Conservation (phyloP, 2,329 filamentous ascomycete genomes). For the Pyrenochaeta sp. region DNA sequence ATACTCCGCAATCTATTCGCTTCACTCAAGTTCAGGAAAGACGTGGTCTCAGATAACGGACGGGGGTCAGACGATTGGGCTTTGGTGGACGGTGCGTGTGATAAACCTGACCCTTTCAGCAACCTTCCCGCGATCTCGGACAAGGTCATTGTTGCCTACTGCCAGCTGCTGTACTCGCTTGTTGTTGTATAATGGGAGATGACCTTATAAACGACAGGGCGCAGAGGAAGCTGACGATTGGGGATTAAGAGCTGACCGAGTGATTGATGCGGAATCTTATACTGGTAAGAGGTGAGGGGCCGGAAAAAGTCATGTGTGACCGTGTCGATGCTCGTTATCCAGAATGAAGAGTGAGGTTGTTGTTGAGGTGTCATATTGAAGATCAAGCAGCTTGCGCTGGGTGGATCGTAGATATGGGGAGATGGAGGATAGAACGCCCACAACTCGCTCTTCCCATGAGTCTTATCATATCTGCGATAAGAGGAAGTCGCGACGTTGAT, state of each 20-base stretch:
- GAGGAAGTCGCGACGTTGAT: too few relatives aligned
- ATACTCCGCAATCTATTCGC: slow-evolving; percentile 15
- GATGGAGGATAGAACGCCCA: too few relatives aligned
- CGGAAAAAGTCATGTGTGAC: slow-evolving; percentile 50
- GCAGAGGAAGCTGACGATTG: slow-evolving; percentile 31
- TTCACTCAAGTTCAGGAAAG: slow-evolving; percentile 16
- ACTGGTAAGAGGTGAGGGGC: slow-evolving; percentile 43
- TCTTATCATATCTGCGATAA: too few relatives aligned
- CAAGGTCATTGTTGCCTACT: slow-evolving; percentile 38
- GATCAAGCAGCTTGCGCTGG: too few relatives aligned
- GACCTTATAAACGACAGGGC: slow-evolving; percentile 30
- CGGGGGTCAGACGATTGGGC: slow-evolving; percentile 17
- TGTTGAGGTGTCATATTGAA: slow-evolving; percentile 30
- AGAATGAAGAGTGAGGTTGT: slow-evolving; percentile 30
- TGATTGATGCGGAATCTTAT: slow-evolving; percentile 45
- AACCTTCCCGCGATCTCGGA: slow-evolving; percentile 41
- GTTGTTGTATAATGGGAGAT: slow-evolving; percentile 8
- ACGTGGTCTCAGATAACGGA: slow-evolving; percentile 26
- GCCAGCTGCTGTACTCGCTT: slow-evolving; percentile 23
- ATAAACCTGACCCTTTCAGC: slow-evolving; percentile 45
- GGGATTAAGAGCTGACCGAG: slow-evolving; percentile 39
- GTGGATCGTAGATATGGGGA: too few relatives aligned
- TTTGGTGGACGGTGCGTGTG: slow-evolving; percentile 33
- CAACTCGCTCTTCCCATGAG: slow-evolving; percentile 13
- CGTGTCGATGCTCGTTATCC: slow-evolving; percentile 50